Conservation (phyloP, 2,329 filamentous ascomycete genomes). For the Emmonsiellopsis sp. region DNA sequence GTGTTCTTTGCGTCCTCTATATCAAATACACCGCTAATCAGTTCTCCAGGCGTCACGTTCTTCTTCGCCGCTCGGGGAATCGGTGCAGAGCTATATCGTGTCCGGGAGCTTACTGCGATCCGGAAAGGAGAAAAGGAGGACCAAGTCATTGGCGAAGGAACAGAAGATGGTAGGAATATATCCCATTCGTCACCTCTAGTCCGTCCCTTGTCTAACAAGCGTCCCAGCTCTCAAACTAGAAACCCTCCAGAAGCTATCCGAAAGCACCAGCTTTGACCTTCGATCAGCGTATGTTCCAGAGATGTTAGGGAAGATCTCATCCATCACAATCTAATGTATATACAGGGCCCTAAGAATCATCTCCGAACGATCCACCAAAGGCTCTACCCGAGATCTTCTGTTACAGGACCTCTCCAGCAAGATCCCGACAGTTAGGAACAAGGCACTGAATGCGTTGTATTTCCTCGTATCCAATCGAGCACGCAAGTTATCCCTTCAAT, state of each 20-base stretch:
- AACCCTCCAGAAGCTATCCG: slow-evolving; percentile 59
- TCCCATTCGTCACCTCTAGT: background rate
- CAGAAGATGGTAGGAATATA: slow-evolving; percentile 50
- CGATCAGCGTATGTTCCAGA: slow-evolving; percentile 49
- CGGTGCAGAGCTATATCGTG: slow-evolving; percentile 41
- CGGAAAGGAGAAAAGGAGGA: slow-evolving; percentile 56
- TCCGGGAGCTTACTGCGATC: slow-evolving; percentile 47
- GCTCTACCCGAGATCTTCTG: slow-evolving; percentile 30
- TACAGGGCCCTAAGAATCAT: slow-evolving; percentile 38
- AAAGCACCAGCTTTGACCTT: slow-evolving; percentile 64
- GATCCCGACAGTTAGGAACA: slow-evolving; percentile 26
- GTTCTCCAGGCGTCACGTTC: slow-evolving; percentile 26
- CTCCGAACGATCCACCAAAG: slow-evolving; percentile 35
- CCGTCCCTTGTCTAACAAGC: slow-evolving; percentile 13
- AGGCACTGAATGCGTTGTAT: slow-evolving; percentile 35
- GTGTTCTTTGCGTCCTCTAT: background rate
- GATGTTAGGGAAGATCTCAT: slow-evolving; percentile 46
- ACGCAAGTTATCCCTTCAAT: slow-evolving; percentile 19
- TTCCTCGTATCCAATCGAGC: slow-evolving; percentile 34
- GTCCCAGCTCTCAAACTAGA: slow-evolving; percentile 48
- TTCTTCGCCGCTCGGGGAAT: slow-evolving; percentile 48
- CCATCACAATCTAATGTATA: slow-evolving; percentile 30
- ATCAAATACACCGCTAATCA: slow-evolving; percentile 3
- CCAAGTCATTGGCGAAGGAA: slow-evolving; percentile 65
- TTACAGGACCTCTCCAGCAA: slow-evolving; percentile 33